Evolutionary conservation across 1,139 yeast genomes (phyloP).

Genomic region (Fermentozyma sake): DNA sequence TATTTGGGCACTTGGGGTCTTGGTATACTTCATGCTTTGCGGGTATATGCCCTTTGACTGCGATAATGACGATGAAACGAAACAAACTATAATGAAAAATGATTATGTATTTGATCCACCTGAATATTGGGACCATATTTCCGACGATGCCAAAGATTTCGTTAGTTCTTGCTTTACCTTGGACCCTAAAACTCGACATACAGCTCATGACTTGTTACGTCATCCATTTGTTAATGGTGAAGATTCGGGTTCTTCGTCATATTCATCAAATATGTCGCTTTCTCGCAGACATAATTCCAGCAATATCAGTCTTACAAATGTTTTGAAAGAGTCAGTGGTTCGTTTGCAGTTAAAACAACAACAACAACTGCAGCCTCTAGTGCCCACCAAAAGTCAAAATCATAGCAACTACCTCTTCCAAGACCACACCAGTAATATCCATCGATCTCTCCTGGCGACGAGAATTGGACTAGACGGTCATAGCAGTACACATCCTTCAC

Average conservation of each 20-base stretch:
- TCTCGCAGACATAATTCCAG: slow-evolving; percentile 1
- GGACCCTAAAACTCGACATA: slow-evolving; percentile 44
- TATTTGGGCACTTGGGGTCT: slow-evolving; percentile 76
- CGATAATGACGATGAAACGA: slow-evolving; percentile 66
- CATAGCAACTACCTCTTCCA: too few relatives aligned
- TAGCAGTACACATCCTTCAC: too few relatives aligned
- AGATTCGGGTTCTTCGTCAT: neutral
- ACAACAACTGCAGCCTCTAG: too few relatives aligned
- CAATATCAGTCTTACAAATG: slow-evolving; percentile 1
- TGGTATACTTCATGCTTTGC: slow-evolving; percentile 64
- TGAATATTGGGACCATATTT: slow-evolving; percentile 55
- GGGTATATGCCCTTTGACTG: slow-evolving; percentile 82
- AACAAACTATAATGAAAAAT: slow-evolving; percentile 52
- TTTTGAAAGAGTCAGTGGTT: slow-evolving; percentile 8
- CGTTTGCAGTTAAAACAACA: slow-evolving; percentile 6
- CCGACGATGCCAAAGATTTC: slow-evolving; percentile 55
- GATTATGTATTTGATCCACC: slow-evolving; percentile 60
- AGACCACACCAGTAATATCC: too few relatives aligned
- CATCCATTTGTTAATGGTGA: slow-evolving; percentile 43
- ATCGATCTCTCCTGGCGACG: too few relatives aligned
- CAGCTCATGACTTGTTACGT: slow-evolving; percentile 40
- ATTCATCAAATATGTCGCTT: slow-evolving; percentile 1
- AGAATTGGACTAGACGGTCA: too few relatives aligned
- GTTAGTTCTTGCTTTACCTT: slow-evolving; percentile 50
- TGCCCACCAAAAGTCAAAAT: neutral